Evolutionary conservation across 78 protist genomes (phyloP).

Genomic region (Protostelium mycophagum): DNA sequence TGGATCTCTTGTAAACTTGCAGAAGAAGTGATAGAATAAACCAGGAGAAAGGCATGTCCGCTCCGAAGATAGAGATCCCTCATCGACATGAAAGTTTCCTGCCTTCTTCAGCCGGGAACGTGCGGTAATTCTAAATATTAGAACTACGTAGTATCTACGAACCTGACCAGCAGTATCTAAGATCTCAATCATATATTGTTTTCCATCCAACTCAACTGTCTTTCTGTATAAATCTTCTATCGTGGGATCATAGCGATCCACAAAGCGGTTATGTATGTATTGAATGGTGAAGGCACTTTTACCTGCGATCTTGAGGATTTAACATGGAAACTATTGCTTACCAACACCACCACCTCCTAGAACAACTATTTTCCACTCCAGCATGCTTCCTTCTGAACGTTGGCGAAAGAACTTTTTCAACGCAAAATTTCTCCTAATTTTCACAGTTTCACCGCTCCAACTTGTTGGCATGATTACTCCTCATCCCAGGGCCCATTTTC

Average conservation of each 20-base stretch:
- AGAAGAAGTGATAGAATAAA: neutral
- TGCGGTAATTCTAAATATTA: no score
- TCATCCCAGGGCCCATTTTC: no score
- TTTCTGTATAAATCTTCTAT: neutral
- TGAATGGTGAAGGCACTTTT: neutral
- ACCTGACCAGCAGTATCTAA: neutral
- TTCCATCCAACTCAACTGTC: neutral
- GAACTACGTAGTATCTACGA: neutral
- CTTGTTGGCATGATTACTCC: no score
- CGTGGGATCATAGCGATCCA: slow-evolving; percentile 3
- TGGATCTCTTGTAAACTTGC: neutral
- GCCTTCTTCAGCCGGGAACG: neutral
- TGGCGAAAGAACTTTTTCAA: no score
- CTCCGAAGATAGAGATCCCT: neutral
- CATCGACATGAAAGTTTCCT: neutral
- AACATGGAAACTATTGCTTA: neutral
- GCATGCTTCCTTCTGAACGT: neutral
- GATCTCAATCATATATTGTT: neutral
- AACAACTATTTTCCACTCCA: neutral
- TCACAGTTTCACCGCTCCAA: no score
- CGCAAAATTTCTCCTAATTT: no score
- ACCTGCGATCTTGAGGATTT: neutral
- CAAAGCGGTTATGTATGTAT: neutral
- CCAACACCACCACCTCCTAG: neutral
- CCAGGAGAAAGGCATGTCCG: neutral